phyloP scores from a whole-genome alignment of 495 filamentous ascomycete genomes.

The Viridothelium virens region DNA sequence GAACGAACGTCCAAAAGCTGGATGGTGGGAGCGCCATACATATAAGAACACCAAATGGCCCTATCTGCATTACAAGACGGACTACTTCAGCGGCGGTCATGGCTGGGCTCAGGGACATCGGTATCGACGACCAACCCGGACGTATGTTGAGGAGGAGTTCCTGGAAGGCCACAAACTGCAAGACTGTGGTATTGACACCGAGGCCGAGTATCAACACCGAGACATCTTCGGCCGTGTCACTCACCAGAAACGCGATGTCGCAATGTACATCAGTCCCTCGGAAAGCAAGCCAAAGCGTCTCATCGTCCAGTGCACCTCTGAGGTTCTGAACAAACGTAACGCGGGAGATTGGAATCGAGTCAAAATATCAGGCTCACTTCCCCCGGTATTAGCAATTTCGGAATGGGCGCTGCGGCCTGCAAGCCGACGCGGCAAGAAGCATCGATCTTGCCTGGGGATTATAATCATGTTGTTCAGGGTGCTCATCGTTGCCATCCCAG shows the following conservation, averaged over 20 bases:
- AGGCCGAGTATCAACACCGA: conserved; percentile 13
- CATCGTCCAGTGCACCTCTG: conserved; percentile 11
- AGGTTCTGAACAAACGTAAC: not conserved
- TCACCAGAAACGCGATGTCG: conserved; percentile 13
- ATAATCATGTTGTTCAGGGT: conserved; percentile 7
- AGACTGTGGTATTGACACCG: conserved; percentile 8
- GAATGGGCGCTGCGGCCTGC: conserved; percentile 14
- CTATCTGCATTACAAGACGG: not conserved
- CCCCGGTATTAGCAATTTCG: conserved; percentile 1
- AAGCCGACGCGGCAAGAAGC: conserved; percentile 7
- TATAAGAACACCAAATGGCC: conserved; percentile 1
- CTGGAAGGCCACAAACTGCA: not conserved
- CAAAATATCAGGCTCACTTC: conserved; percentile 10
- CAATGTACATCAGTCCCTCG: conserved; percentile 13
- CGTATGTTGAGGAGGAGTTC: not conserved
- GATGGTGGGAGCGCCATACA: not conserved
- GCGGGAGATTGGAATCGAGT: conserved; percentile 12
- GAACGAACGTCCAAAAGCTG: not conserved
- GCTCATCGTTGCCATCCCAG: conserved; percentile 1
- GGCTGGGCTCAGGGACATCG: conserved; percentile 7
- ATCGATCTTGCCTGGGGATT: conserved; percentile 1
- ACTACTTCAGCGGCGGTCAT: conserved; percentile 12
- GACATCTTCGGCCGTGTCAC: conserved; percentile 14
- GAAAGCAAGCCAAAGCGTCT: conserved; percentile 10
- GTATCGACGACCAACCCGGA: not conserved